phyloP scores from a whole-genome alignment of 805 yeast genomes.

The Dipodascus albidus region DNA sequence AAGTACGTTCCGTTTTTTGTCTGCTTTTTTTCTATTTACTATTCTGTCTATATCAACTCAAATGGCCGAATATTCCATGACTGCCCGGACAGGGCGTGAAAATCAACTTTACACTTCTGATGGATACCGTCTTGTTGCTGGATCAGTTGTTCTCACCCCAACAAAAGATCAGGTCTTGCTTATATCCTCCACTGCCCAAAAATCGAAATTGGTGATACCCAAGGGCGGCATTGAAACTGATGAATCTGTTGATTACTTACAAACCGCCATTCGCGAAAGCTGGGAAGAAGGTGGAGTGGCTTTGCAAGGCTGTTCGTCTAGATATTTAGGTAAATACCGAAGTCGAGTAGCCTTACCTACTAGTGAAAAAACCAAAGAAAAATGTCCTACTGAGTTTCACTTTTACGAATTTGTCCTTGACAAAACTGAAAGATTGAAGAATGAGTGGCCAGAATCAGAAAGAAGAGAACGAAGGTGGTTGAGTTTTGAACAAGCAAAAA shows the following conservation, averaged over 20 bases:
- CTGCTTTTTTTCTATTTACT: too few relatives aligned
- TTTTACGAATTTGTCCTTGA: slow-evolving; percentile 66
- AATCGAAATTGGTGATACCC: slow-evolving; percentile 76
- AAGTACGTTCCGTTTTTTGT: too few relatives aligned
- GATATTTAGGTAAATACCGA: slow-evolving; percentile 58
- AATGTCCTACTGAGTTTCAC: slow-evolving; percentile 80
- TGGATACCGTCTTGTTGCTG: slow-evolving; percentile 69
- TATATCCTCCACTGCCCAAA: slow-evolving; percentile 63
- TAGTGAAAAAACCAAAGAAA: slow-evolving; percentile 22
- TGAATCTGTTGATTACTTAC: slow-evolving; percentile 35
- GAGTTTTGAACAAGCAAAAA: slow-evolving; percentile 21
- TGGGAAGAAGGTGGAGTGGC: slow-evolving; percentile 97
- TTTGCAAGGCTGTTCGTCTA: slow-evolving; percentile 46
- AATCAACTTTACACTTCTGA: slow-evolving; percentile 20
- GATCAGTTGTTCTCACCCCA: slow-evolving; percentile 64
- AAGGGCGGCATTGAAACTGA: slow-evolving; percentile 93
- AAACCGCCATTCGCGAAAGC: slow-evolving; percentile 72
- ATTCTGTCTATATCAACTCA: too few relatives aligned
- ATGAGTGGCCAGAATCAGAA: slow-evolving; percentile 64
- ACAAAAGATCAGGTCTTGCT: slow-evolving; percentile 55
- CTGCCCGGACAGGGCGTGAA: slow-evolving; percentile 27
- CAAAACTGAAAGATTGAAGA: slow-evolving; percentile 41
- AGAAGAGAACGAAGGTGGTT: slow-evolving; percentile 68
- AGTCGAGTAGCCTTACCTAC: slow-evolving; percentile 35
- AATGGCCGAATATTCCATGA: slow-evolving; percentile 23